These are phyloP conservation scores for Didymella segeticola DNA, from an alignment of 2,329 filamentous ascomycete genomes.

Conservation along the genomic window DNA sequence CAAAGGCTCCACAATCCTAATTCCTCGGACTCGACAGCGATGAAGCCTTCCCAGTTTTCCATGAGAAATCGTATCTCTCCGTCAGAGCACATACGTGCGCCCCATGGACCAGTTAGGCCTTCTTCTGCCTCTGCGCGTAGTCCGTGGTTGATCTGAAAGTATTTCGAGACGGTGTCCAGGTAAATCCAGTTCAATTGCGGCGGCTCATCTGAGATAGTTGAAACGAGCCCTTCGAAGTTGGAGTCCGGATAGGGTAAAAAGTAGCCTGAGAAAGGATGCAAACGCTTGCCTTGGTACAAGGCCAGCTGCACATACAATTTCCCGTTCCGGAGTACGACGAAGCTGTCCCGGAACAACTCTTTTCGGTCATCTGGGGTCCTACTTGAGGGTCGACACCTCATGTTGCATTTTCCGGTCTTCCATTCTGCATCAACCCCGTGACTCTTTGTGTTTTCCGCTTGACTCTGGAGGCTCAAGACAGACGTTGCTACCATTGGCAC, in stretches of 20 bases:
- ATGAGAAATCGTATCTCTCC: conserved; percentile 63
- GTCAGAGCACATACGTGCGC: conserved; percentile 75
- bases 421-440: conserved; percentile 23
- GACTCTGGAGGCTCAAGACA: conserved; percentile 27
- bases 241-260: conserved; percentile 57
- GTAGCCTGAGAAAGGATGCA: conserved; percentile 57
- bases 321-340: conserved; percentile 24
- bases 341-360: conserved; percentile 23
- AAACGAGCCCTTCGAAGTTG: conserved; percentile 54
- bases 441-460: conserved; percentile 27
- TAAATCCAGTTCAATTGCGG: conserved; percentile 74
- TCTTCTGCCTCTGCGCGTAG: conserved; percentile 67
- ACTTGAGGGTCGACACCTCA: conserved; percentile 24
- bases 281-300: conserved; percentile 20
- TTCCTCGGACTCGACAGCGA: conserved; percentile 59
- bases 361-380: conserved; percentile 27
- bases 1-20: conserved; percentile 60
- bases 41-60: conserved; percentile 62
- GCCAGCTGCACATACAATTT: conserved; percentile 31
- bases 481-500: conserved; percentile 30
- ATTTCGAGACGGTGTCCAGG: conserved; percentile 62
- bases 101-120: conserved; percentile 49
- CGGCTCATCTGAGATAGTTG: conserved; percentile 57
- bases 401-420: conserved; percentile 32
- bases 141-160: conserved; percentile 50